Evolutionary conservation across 768 basidiomycete genomes (phyloP), one percentile per base, ranked within the genome.

Genomic region (Psilocybe cyanescens): DNA sequence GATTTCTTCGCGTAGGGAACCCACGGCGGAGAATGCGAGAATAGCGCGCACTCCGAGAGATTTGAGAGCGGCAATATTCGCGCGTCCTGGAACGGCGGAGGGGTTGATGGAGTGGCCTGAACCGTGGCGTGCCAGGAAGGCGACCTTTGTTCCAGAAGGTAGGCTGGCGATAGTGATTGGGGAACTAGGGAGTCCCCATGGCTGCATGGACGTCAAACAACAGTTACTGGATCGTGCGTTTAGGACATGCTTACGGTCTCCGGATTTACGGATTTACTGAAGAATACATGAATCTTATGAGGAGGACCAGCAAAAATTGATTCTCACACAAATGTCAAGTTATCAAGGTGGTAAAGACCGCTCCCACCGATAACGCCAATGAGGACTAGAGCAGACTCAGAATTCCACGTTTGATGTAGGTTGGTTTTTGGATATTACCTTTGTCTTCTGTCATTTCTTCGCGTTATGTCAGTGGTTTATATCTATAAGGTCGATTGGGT

Each of bases 31-130:
- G 83, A 99, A 99, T 6, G 95, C 95, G 65, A 99, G 80, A 72
- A 99, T 86, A 52, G 88, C 92, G 65, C 89, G 86, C 7, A 95
- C 92, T 45, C 97, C 97, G 66, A 99, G 82, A 45, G 87, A 89
- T 76, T 98, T 98, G 70, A 98, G 83, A 0, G 96, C 97, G 30
- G 96, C 91, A 70, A 98, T 95, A 82, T 98, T 99, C 65, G 97
- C 97, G 55, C 93, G 88, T 0, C 82, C 76, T 50, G 95, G 95
- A 7, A 99, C 91, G 35, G 83, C 72, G 5, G 94, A 91, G 2
- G 97, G 97, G 14, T 83, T 71, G 74, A 95, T 85, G 63, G 77
- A 82, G 78, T 99, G 97, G 8, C 86, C 83, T n/a, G 74, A 70
- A 12, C 96, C 96, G 72, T 99, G 97, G 8, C 97, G 88, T 0